Conservation (phyloP, 1,284 basidiomycete species). For the Hymenochaete sp. region DNA sequence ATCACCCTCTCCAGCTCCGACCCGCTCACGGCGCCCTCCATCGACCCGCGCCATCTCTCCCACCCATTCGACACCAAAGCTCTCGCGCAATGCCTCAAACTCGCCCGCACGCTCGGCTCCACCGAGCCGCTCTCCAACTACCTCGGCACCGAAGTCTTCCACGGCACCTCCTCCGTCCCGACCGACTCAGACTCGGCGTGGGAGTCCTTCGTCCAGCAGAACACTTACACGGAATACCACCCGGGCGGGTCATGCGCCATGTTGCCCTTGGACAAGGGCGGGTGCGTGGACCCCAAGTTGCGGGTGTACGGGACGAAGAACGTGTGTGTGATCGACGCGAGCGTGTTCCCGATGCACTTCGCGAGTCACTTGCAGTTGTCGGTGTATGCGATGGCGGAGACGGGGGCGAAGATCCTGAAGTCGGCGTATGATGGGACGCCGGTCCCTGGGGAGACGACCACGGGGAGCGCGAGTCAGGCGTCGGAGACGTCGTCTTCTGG, state of each 20-base stretch:
- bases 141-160: slow-evolving; percentile 32
- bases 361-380: slow-evolving; percentile 30
- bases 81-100: slow-evolving; percentile 50
- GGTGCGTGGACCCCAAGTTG: slow-evolving; percentile 39
- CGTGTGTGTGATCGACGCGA: slow-evolving; percentile 32
- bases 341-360: slow-evolving; percentile 31
- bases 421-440: not conserved
- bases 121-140: slow-evolving; percentile 32
- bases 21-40: slow-evolving; percentile 46
- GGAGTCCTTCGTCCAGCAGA: slow-evolving; percentile 35
- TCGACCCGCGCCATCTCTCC: slow-evolving; percentile 56
- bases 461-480: no score
- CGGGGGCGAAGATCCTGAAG: slow-evolving; percentile 11
- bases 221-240: slow-evolving; percentile 43
- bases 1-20: slow-evolving; percentile 41
- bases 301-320: slow-evolving; percentile 44
- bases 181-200: slow-evolving; percentile 42
- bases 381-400: slow-evolving; percentile 54
- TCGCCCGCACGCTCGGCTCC: slow-evolving; percentile 37
- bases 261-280: slow-evolving; percentile 36
- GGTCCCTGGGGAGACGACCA: no score
- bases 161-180: slow-evolving; percentile 31
- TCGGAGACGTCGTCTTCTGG: no score
- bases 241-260: slow-evolving; percentile 50
- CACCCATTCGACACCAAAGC: slow-evolving; percentile 44